These are phyloP conservation scores for Mycena kentingensis DNA, from an alignment of 768 basidiomycete species.

Conservation along the genomic window DNA sequence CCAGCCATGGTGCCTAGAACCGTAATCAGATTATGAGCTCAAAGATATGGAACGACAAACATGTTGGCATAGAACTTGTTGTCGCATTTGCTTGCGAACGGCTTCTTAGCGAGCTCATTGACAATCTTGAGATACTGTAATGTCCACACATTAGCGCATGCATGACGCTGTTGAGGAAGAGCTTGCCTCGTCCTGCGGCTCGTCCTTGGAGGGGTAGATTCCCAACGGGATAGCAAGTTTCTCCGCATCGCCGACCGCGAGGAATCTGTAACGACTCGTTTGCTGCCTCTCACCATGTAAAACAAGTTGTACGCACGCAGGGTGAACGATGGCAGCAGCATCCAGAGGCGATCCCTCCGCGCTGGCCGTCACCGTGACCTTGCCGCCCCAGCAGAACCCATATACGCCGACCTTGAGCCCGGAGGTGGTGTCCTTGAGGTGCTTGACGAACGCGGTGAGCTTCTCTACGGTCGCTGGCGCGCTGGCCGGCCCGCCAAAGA, in stretches of 20 bases:
- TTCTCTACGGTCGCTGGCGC: slow-evolving; percentile 41
- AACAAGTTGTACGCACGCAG: slow-evolving; percentile 46
- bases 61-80: slow-evolving; percentile 52
- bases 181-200: slow-evolving; percentile 55
- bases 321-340: slow-evolving; percentile 55
- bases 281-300: neutral
- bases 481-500: slow-evolving; percentile 58
- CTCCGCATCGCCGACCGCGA: slow-evolving; percentile 51
- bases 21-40: neutral
- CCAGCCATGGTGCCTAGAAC: slow-evolving; percentile 59
- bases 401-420: slow-evolving; percentile 49
- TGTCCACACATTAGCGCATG: neutral
- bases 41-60: slow-evolving; percentile 30
- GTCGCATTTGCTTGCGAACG: slow-evolving; percentile 50
- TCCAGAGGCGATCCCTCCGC: slow-evolving; percentile 45
- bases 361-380: slow-evolving; percentile 47
- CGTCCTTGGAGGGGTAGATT: slow-evolving; percentile 60
- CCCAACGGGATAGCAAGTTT: slow-evolving; percentile 54
- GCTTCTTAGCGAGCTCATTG: slow-evolving; percentile 48
- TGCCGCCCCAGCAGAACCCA: slow-evolving; percentile 64
- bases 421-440: slow-evolving; percentile 45
- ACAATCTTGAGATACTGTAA: slow-evolving; percentile 52
- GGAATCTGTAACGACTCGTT: slow-evolving; percentile 40
- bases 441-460: slow-evolving; percentile 42
- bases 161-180: neutral